These are phyloP conservation scores for Vigna unguiculata DNA, from an alignment of 306 rosid species.

Conservation along the genomic window DNA sequence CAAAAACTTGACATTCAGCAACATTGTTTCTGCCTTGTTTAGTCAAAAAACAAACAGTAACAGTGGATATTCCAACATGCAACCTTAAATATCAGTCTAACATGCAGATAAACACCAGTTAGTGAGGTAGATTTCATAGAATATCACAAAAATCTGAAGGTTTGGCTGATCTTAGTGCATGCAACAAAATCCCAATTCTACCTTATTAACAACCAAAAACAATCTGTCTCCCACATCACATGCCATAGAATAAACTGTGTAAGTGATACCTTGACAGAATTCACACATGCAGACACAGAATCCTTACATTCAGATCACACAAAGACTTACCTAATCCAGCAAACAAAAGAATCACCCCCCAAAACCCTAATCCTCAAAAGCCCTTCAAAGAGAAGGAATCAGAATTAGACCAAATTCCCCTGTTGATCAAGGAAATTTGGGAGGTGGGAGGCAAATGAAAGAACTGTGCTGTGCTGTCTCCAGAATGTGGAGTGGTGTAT, in stretches of 20 bases:
- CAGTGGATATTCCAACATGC: conserved; percentile 32
- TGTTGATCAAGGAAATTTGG: not conserved
- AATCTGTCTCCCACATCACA: conserved; percentile 37
- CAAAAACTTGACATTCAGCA: conserved; percentile 24
- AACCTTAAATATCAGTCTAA: conserved; percentile 1
- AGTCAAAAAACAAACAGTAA: conserved; percentile 22
- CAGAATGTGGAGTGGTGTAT: conserved; percentile 34
- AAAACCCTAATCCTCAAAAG: conserved; percentile 13
- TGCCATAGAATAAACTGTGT: not conserved
- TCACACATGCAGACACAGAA: conserved; percentile 36
- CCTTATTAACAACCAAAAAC: conserved; percentile 28
- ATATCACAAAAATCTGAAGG: not conserved
- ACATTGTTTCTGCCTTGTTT: conserved; percentile 16
- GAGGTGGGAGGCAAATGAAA: not conserved
- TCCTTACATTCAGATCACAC: conserved; percentile 1
- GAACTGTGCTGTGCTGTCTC: conserved; percentile 38
- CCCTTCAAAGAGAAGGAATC: conserved; percentile 17
- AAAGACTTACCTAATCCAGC: not conserved
- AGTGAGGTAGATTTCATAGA: not conserved
- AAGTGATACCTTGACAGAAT: conserved; percentile 42
- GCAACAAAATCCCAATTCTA: conserved; percentile 21
- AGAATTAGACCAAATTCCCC: conserved; percentile 7
- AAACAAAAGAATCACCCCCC: not conserved
- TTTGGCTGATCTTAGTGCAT: conserved; percentile 14
- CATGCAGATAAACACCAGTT: not conserved